phyloP scores from a whole-genome alignment of 23 red algal species.

The Chondrus crispus region DNA sequence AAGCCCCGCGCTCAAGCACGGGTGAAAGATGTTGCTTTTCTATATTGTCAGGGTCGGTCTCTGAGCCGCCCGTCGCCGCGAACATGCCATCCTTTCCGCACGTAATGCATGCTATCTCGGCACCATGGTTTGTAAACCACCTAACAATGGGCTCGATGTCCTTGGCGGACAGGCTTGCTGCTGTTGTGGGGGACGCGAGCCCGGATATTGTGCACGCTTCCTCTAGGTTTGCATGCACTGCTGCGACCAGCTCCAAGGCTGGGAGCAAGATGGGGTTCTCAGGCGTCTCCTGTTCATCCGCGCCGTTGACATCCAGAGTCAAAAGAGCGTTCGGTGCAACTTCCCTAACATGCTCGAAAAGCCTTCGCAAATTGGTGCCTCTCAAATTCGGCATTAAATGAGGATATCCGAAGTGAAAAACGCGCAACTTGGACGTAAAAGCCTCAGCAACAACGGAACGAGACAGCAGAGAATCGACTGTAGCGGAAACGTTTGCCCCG shows the following conservation, averaged over 20 bases:
- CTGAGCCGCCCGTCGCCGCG: slow-evolving; percentile 32
- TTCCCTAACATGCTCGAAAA: slow-evolving; percentile 62
- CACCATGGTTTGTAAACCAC: slow-evolving; percentile 70
- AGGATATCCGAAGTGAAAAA: slow-evolving; percentile 92
- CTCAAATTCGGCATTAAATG: slow-evolving; percentile 81
- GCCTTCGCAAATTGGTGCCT: slow-evolving; percentile 40
- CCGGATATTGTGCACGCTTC: slow-evolving; percentile 69
- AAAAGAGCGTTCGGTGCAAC: slow-evolving; percentile 37
- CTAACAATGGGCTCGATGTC: slow-evolving; percentile 43
- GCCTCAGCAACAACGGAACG: slow-evolving; percentile 20
- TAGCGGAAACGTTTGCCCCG: slow-evolving; percentile 66
- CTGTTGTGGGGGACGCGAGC: slow-evolving; percentile 9
- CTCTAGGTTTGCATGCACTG: slow-evolving; percentile 88
- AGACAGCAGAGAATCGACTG: neutral
- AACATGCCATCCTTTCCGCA: slow-evolving; percentile 74
- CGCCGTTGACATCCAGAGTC: slow-evolving; percentile 88
- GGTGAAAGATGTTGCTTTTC: neutral
- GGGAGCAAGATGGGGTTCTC: slow-evolving; percentile 34
- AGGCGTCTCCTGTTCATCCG: slow-evolving; percentile 36
- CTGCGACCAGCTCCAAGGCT: slow-evolving; percentile 28
- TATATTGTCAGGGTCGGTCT: slow-evolving; percentile 3
- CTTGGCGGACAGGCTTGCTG: slow-evolving; percentile 18
- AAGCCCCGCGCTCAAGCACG: slow-evolving; percentile 32
- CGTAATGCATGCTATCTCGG: slow-evolving; percentile 70
- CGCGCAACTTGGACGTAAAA: slow-evolving; percentile 16